A percentile compares a stretch with the other conserved stretches of the same genome.
These are phyloP conservation scores for Phycomyces nitens DNA, from an alignment of 192 early-diverging fungal genomes.

Conservation along the genomic window DNA sequence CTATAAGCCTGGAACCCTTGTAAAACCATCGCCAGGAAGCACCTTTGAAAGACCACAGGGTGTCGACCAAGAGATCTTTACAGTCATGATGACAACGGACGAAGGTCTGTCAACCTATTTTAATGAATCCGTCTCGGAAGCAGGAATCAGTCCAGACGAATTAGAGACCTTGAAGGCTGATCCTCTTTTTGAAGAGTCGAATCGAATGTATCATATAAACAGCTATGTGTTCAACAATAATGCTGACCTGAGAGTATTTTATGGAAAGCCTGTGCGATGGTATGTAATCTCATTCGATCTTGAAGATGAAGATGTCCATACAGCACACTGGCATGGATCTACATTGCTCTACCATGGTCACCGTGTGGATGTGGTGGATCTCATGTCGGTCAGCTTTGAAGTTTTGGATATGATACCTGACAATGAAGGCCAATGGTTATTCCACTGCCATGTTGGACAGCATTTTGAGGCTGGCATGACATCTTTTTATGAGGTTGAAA, in stretches of 20 bases:
- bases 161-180: slow-evolving; percentile 1
- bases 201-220: slow-evolving; percentile 39
- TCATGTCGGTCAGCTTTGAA: slow-evolving; percentile 33
- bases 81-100: slow-evolving; percentile 34
- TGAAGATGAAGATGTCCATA: slow-evolving; percentile 21
- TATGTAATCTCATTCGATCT: slow-evolving; percentile 27
- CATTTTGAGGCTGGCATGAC: slow-evolving; percentile 45
- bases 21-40: slow-evolving; percentile 10
- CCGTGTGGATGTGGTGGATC: slow-evolving; percentile 42
- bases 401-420: slow-evolving; percentile 40
- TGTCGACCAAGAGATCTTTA: slow-evolving; percentile 32
- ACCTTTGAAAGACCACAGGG: slow-evolving; percentile 15
- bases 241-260: slow-evolving; percentile 18
- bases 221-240: slow-evolving; percentile 39
- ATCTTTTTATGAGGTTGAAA: slow-evolving; percentile 37
- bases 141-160: slow-evolving; percentile 4
- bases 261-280: slow-evolving; percentile 25
- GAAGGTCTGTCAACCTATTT: slow-evolving; percentile 25
- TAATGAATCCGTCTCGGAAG: slow-evolving; percentile 13
- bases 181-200: slow-evolving; percentile 33
- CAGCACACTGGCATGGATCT: slow-evolving; percentile 41
- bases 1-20: slow-evolving; percentile 30
- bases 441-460: slow-evolving; percentile 42
- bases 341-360: slow-evolving; percentile 36
- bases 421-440: slow-evolving; percentile 42